A percentile compares a stretch with the other conserved stretches of the same genome.
Evolutionary conservation across 1,284 basidiomycete species (phyloP).

Genomic region (Ustilago tritici): DNA sequence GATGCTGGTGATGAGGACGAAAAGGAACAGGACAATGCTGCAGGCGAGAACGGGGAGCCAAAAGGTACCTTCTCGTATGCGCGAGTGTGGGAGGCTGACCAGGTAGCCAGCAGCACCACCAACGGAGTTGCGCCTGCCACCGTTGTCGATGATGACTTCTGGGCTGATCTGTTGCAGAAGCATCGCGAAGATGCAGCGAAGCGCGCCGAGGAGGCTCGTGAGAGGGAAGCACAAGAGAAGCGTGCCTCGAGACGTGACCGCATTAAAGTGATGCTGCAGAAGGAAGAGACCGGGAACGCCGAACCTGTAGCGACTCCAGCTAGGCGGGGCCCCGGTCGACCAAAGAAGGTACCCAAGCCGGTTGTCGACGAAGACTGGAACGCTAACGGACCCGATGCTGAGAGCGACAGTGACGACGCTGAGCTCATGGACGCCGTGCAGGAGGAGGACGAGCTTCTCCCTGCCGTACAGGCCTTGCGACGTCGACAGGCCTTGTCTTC

Average conservation of each 20-base stretch:
- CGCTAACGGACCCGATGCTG: conserved; percentile 13
- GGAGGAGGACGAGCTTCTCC: conserved; percentile 36
- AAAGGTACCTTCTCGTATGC: conserved; percentile 65
- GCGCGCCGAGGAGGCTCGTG: conserved; percentile 29
- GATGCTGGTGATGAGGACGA: conserved; percentile 49
- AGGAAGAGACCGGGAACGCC: conserved; percentile 12
- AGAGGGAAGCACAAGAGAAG: conserved; percentile 26
- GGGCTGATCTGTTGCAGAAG: conserved; percentile 64
- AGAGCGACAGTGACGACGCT: conserved; percentile 38
- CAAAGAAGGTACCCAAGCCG: conserved; percentile 27
- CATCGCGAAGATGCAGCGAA: conserved; percentile 55
- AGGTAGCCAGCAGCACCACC: conserved; percentile 18
- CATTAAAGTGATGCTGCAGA: conserved; percentile 37
- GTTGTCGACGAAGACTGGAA: conserved; percentile 35
- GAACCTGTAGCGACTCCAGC: conserved; percentile 3
- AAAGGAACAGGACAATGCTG: conserved; percentile 16
- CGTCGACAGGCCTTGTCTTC: conserved; percentile 21
- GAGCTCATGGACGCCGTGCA: conserved; percentile 31
- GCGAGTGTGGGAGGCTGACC: conserved; percentile 66
- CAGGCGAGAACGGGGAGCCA: conserved; percentile 28
- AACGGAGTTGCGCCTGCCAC: conserved; percentile 53
- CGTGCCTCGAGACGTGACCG: conserved; percentile 38
- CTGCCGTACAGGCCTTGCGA: conserved; percentile 38
- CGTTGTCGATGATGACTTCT: conserved; percentile 60
- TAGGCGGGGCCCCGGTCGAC: conserved; percentile 34